Evolutionary conservation across 2,329 filamentous ascomycete genomes (phyloP).

Genomic region (Sphaceloma murrayae): DNA sequence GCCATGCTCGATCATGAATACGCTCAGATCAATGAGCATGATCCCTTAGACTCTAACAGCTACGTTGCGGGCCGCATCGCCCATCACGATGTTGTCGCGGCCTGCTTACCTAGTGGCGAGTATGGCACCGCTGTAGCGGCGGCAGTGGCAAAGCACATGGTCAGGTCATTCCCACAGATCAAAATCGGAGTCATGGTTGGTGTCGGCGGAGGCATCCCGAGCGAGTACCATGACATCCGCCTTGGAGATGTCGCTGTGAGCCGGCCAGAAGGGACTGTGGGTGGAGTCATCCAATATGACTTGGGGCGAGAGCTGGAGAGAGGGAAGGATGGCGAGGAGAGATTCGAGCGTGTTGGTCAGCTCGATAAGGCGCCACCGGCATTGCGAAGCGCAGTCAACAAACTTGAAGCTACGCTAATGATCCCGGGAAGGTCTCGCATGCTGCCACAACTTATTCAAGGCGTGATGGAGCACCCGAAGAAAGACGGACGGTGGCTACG

Average conservation of each 20-base stretch:
- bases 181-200: constrained; percentile 22
- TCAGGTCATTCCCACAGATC: constrained; percentile 15
- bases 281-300: constrained; percentile 25
- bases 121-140: constrained; percentile 18
- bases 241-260: constrained; percentile 25
- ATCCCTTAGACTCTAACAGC: constrained; percentile 8
- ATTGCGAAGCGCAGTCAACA: constrained; percentile 22
- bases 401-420: not conserved
- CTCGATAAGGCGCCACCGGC: not conserved
- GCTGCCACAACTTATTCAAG: not conserved
- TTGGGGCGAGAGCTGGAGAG: constrained; percentile 19
- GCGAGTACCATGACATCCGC: constrained; percentile 19
- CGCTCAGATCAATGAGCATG: not conserved
- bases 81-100: constrained; percentile 20
- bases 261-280: constrained; percentile 17
- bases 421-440: not conserved
- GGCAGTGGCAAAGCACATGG: constrained; percentile 18
- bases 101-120: constrained; percentile 18
- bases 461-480: no score
- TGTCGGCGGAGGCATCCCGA: constrained; percentile 23
- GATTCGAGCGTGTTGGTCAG: not conserved
- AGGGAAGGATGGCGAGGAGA: no score
- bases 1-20: constrained; percentile 19
- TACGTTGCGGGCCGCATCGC: constrained; percentile 18
- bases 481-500: no score